Conservation (phyloP, 306 rosid species). For the Fagus sylvatica region DNA sequence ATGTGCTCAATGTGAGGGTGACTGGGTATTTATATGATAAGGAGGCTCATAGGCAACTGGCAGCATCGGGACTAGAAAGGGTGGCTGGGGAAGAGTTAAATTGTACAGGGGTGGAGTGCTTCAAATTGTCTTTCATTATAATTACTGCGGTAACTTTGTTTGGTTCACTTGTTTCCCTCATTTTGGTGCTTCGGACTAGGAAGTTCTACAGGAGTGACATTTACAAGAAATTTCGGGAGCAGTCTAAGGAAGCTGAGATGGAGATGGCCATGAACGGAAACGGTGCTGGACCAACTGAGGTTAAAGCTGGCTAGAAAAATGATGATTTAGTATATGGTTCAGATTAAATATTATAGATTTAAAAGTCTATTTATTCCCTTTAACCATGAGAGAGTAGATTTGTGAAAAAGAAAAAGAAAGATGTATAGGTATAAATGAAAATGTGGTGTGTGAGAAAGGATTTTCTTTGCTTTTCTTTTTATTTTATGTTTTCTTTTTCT, state of each 20-base stretch:
- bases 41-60: constrained; percentile 39
- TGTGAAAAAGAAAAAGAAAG: not conserved
- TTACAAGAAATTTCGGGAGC: constrained; percentile 26
- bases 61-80: constrained; percentile 25
- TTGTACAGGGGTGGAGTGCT: constrained; percentile 32
- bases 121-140: constrained; percentile 33
- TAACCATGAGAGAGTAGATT: not conserved
- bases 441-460: not conserved
- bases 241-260: not conserved
- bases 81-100: constrained; percentile 30
- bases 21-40: constrained; percentile 36
- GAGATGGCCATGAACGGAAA: not conserved
- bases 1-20: constrained; percentile 39
- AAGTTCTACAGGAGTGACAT: constrained; percentile 37
- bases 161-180: constrained; percentile 32
- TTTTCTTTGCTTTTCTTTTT: not conserved
- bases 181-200: constrained; percentile 35
- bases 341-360: too few relatives aligned
- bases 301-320: not conserved
- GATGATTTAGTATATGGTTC: too few relatives aligned
- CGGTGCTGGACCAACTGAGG: not conserved
- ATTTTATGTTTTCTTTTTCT: not conserved
- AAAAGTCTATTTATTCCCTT: too few relatives aligned
- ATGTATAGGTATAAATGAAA: not conserved
- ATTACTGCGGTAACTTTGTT: constrained; percentile 26